Conservation (phyloP, 176 grass and related monocot species). For the Aegilops tauschii region DNA sequence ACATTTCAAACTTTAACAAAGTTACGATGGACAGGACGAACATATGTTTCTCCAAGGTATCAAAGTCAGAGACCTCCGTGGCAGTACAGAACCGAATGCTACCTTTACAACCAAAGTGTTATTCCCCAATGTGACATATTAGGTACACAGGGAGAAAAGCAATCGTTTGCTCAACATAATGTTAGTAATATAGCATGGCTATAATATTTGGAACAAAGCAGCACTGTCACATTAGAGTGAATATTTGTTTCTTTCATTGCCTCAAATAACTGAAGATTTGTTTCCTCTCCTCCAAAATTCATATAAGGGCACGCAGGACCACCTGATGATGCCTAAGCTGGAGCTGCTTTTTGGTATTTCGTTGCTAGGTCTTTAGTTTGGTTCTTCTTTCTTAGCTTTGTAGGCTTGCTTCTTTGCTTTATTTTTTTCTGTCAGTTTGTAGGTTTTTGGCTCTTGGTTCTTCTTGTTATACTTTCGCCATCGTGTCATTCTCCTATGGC, state of each 20-base stretch:
- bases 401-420: background rate
- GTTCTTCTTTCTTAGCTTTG: background rate
- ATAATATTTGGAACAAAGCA: background rate
- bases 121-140: background rate
- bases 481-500: background rate
- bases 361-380: background rate
- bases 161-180: background rate
- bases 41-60: background rate
- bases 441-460: background rate
- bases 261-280: background rate
- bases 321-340: constrained; percentile 2
- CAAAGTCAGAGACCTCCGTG: background rate
- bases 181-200: background rate
- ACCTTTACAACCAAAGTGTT: background rate
- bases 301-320: background rate
- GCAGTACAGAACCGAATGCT: background rate
- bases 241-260: background rate
- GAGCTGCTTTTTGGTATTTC: background rate
- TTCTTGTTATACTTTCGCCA: background rate
- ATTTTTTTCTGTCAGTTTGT: background rate
- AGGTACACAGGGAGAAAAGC: background rate
- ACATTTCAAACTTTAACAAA: background rate
- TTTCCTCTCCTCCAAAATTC: background rate
- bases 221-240: background rate
- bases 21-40: background rate